Evolutionary conservation across 306 rosid genomes (phyloP), one percentile per base, ranked within the genome.

Genomic region (Prunus salicina): DNA sequence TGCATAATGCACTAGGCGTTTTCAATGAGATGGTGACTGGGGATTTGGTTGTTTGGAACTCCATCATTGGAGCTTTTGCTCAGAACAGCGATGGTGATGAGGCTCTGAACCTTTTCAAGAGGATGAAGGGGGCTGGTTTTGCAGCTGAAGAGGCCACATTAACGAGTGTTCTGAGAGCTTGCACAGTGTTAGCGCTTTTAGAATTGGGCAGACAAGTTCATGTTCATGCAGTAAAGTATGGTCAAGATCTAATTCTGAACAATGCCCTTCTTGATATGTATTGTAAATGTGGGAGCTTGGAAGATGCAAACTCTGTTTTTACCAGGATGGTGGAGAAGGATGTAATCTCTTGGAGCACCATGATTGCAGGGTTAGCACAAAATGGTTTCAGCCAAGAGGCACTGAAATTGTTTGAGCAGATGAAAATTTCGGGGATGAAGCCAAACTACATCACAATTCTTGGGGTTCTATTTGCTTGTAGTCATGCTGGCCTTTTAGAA

Each of bases 311-410:
- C 73, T 71, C 80, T 34, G 72, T 88, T 76, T 93, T 93, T 72
- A 77, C 77, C 15, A 76, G 82, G 82, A 91, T 88, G 91, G 69
- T 61, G 16, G 77, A 71, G 82, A 93, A 88, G 84, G 98, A 93
- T 14, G 94, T 93, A 19, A 90, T 93, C 74, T 90, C 98, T 43
- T 93, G 96, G 97, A 91, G 96, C 87, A 93, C 97, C 74, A 90
- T 93, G 98, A 90, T 93, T 82, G 77, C 91, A 38, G 98, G 97
- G 74, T 80, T 87, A 61, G 98, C 97, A 27, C 97, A 91, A 85
- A 93, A 91, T 70, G 98, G 98, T 55, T 91, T 90, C 82, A 88
- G 94, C 73, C 24, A 49, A 75, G 89, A 93, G 78, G 94, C 98
- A 28, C 82, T 93, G 43, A 79, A 75, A 25, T 86, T 93, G 76